Percentiles rank a stretch among this genome's conserved stretches.
phyloP scores from a whole-genome alignment of 805 yeast genomes.

The Jamesozyma jinghongensis region DNA sequence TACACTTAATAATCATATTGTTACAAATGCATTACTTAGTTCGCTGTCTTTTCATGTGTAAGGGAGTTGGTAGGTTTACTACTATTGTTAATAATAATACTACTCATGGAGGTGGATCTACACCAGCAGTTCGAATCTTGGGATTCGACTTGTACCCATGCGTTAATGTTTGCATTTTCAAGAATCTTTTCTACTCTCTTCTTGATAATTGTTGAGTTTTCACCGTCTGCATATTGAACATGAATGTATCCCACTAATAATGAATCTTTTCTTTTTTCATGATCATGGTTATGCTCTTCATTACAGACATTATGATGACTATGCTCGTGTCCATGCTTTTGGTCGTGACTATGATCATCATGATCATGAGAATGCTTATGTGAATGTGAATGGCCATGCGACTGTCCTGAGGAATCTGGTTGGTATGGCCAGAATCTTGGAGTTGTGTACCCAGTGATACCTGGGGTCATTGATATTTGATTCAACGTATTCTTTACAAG shows the following conservation, averaged over 20 bases:
- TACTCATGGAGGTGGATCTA: conserved; percentile 26
- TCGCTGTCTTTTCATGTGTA: too few relatives aligned
- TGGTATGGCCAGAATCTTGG: conserved; percentile 84
- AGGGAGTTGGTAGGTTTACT: background rate
- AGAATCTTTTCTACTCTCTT: conserved; percentile 52
- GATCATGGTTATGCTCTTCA: conserved; percentile 30
- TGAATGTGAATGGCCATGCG: conserved; percentile 24
- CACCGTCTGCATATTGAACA: conserved; percentile 60
- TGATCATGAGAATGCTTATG: conserved; percentile 12
- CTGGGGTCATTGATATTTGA: conserved; percentile 61
- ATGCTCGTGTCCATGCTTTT: too few relatives aligned
- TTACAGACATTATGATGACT: conserved; percentile 31
- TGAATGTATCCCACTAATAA: conserved; percentile 68
- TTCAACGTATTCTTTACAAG: conserved; percentile 54
- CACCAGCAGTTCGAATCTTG: conserved; percentile 66
- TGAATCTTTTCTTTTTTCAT: conserved; percentile 23
- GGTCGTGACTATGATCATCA: conserved; percentile 5
- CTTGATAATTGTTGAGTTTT: conserved; percentile 51
- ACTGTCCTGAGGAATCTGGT: conserved; percentile 19
- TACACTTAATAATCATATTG: too few relatives aligned
- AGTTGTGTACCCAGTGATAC: conserved; percentile 75
- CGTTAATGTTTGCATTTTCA: conserved; percentile 39
- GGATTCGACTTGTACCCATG: conserved; percentile 59
- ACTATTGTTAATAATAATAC: background rate
- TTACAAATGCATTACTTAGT: too few relatives aligned